Evolutionary conservation across 805 yeast species (phyloP), one percentile per base, ranked within the genome.

Genomic region (Kregervanrija delftensis): DNA sequence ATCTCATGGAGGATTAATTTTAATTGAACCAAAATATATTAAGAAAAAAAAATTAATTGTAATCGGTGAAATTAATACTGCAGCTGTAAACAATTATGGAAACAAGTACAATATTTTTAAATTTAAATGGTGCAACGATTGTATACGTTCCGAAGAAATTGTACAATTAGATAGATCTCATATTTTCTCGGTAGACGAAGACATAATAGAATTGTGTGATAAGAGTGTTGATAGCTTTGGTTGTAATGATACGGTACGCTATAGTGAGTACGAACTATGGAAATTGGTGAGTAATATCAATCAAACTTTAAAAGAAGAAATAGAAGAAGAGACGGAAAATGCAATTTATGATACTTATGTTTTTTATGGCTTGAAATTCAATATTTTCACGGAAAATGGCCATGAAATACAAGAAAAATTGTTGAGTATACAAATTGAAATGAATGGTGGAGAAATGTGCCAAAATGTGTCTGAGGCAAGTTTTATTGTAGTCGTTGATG

Each of bases 71-170:
- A 67, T 57, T 45, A 44, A 53, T 11, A 73, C 77, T 0, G 49
- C 60, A 3, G 71, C 69, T 41, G 71, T 76, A 3, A 54, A 50
- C 2, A 60, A 61, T 1, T 47, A 76, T n/a, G 51, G 58, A 10
- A 60, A 65, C n/a, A 46, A 60, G 13, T 76, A 72, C 52, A 86
- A 82, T 54, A 67, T 91, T 0, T 57, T 88, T 8, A 71, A 63
- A 42, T 88, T 95, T 1, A 59, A 64, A 30, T 91, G 96, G 96
- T 58, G 87, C 5, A 67, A 78, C 38, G 90, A 86, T 51, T 79
- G 93, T 52, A 64, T 86, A 2, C 55, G 59, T 13, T 58, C 66
- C 11, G 54, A 59, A 1, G 42, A 53, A 2, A 39, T 79, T 2
- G 60, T 86, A 0, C 72, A 71, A 2, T 51, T 84, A 6, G 95